phyloP scores from a whole-genome alignment of 129 eudicot genomes.

The Ambrosia artemisiifolia region DNA sequence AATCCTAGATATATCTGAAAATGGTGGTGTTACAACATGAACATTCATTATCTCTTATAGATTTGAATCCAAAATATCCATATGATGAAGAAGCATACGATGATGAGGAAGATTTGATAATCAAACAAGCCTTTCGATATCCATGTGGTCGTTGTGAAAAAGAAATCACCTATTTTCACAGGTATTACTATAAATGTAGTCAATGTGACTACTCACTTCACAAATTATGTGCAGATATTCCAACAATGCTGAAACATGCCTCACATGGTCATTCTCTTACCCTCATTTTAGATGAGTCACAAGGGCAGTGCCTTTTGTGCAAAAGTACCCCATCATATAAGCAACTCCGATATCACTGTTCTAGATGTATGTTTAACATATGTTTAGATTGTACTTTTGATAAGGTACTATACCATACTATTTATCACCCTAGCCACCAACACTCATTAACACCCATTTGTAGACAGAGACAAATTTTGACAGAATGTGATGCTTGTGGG shows the following conservation, averaged over 20 bases:
- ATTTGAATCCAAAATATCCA: slow-evolving; percentile 13
- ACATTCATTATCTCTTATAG: slow-evolving; percentile 1
- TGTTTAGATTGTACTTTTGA: neutral
- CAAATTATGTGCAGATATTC: neutral
- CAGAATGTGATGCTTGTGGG: neutral
- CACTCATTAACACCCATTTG: neutral
- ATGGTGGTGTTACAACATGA: slow-evolving; percentile 1
- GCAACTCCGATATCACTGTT: neutral
- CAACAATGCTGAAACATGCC: neutral
- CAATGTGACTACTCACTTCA: neutral
- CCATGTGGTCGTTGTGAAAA: neutral
- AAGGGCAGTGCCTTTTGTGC: neutral
- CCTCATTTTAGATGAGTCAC: neutral
- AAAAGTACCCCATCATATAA: neutral
- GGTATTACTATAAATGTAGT: neutral
- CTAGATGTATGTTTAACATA: neutral
- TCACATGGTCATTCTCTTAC: neutral
- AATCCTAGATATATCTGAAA: neutral
- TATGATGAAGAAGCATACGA: slow-evolving; percentile 1
- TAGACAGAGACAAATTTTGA: neutral
- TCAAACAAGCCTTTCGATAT: neutral
- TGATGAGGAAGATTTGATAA: slow-evolving; percentile 1
- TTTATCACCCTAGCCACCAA: neutral
- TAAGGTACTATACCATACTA: neutral
- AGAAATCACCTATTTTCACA: neutral